Base-by-base conservation (phyloP, 2,329 filamentous ascomycete genomes). In the Cladosporium sp. region DNA sequence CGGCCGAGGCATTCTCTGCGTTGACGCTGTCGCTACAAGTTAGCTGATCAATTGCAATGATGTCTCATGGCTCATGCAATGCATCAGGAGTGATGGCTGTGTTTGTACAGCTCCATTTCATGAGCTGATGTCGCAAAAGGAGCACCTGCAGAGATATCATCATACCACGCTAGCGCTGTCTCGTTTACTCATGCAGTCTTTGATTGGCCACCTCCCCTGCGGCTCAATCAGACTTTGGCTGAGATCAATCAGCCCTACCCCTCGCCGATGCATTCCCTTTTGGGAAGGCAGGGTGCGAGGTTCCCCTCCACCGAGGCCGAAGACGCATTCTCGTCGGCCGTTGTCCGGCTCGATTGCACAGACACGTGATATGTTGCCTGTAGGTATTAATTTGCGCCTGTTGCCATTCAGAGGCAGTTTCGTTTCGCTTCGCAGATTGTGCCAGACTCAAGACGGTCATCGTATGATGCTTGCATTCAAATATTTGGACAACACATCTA, bases 201-300 rank as follows among this genome's bases (percentile, higher is more conserved):
- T 28, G 6, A 62, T 62, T 62, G 48, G 59, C 5, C 10, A 3
- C 1, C n/a, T 10, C 59, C 59, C 59, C 48, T 62, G 59, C 46
- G 59, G 59, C 59, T 62, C 59, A 62, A 62, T n/a, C 30, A 53
- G n/a, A 53, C 59, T 62, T 62, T n/a, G 16, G 43, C 43, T 48
- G 18, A 48, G 43, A 48, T 48, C n/a, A 26, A 1, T 53, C 59
- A 51, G 59, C 59, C 59, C 48, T 62, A 54, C 6, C 8, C 5
- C 16, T 62, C 59, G 59, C 23, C 14, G 25, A 14, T 21, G 10
- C 3, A 32, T 54, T 5, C 51, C 18, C 18, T 21, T 28, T 21
- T 28, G 8, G 51, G 28, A 54, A 54, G 18, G 4, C 16, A 11
- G 5, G 1, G 0, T 26, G 48, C 48, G 48, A 51, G 48, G 8